Evolutionary conservation across 331 rosid species (phyloP).

Genomic region (Quercus phellos): DNA sequence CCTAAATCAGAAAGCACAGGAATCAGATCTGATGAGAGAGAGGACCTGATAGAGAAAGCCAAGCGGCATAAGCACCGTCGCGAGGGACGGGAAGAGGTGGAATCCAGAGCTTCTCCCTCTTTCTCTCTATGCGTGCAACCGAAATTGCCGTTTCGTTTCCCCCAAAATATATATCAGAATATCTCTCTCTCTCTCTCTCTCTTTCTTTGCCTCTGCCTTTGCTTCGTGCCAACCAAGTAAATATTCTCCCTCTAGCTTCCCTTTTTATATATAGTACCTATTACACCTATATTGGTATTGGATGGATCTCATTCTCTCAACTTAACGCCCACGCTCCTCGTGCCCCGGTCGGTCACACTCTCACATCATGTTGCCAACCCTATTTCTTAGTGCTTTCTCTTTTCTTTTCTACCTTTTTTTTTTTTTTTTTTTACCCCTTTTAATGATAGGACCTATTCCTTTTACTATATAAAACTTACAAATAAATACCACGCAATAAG

Average conservation of each 20-base stretch:
- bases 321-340: too few relatives aligned
- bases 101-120: constrained; percentile 71
- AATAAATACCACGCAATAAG: fast-evolving
- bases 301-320: too few relatives aligned
- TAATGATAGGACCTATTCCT: fast-evolving
- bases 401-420: too few relatives aligned
- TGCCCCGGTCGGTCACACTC: too few relatives aligned
- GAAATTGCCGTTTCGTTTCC: constrained; percentile 1
- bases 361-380: too few relatives aligned
- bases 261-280: too few relatives aligned
- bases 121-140: constrained; percentile 1
- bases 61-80: constrained; percentile 87
- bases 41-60: constrained; percentile 49
- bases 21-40: constrained; percentile 30
- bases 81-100: constrained; percentile 84
- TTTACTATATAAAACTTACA: too few relatives aligned
- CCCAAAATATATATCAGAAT: neutral
- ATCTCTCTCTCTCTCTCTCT: neutral
- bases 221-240: too few relatives aligned
- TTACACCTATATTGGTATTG: too few relatives aligned
- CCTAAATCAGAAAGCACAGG: neutral
- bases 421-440: too few relatives aligned
- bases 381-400: too few relatives aligned
- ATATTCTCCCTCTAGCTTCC: too few relatives aligned
- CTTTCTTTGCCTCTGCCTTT: neutral